Base-by-base conservation (phyloP, 116 monocot species). In the Phalaenopsis hybrid region DNA sequence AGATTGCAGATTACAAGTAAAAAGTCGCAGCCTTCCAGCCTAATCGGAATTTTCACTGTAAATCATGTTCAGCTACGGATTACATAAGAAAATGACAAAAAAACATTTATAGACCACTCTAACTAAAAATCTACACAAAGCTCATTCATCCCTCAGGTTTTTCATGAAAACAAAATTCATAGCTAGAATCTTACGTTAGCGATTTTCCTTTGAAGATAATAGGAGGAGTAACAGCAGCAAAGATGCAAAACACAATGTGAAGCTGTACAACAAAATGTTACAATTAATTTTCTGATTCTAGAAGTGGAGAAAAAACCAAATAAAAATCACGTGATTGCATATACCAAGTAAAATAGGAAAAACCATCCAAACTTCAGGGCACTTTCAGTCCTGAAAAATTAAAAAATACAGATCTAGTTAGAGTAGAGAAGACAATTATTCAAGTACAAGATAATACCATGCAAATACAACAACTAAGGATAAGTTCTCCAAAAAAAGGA, bases 341-440 rank as follows among this genome's bases (percentile, higher is more conserved):
- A 44, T 77, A 99, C 99, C 90, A 89, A 21, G 78, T 95, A 99
- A 80, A 92, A 28, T 41, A 98, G 76, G 85, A 98, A 98, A 82
- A 98, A 98, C 98, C 94, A 94, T 45, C 94, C 87, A 83, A 98
- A 94, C 74, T 92, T 98, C 82, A 98, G 79, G 61, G 98, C 98
- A 85, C 98, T 94, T 59, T 98, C 98, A 82, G 99, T 99, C 91
- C 99, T 99, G 50, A 12, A 49, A 25, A 43, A 11, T 77, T 11
- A 0, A 77, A 51, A 16, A 31, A 50, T 43, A 25, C 11, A 77
- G 4, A 77, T 77, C 31, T 25, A 28, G 44, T 10, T 5, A 75
- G 0, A 52, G 52, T 52, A 52, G 2, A 44, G 46, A 5, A 12
- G 28, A 41, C 5, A 41, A 72, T 34, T 72, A 52, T 52, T 15